Evolutionary conservation across 108 stramenopile species (phyloP).

Genomic region (Epithemia pelagica): DNA sequence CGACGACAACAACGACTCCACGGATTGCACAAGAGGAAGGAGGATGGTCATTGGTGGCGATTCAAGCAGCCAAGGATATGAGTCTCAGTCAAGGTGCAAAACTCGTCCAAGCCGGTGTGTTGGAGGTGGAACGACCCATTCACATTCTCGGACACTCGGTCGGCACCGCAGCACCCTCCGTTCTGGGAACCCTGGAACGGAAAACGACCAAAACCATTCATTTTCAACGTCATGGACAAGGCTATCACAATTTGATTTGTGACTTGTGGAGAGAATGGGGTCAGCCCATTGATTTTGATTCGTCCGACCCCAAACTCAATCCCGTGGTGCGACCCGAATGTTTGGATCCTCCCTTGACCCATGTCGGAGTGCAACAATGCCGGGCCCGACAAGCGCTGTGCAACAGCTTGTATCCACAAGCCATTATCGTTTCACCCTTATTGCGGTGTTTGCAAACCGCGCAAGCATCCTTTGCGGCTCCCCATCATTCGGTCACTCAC

Average conservation of each 20-base stretch:
- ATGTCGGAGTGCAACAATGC: constrained; percentile 37
- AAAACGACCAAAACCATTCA: constrained; percentile 45
- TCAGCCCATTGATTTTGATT: constrained; percentile 31
- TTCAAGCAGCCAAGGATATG: constrained; percentile 29
- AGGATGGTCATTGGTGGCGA: constrained; percentile 15
- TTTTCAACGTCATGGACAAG: constrained; percentile 67
- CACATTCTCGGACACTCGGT: constrained; percentile 18
- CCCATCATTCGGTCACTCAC: background rate
- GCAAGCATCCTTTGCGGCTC: constrained; percentile 27
- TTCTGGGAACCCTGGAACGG: background rate
- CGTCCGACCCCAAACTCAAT: constrained; percentile 35
- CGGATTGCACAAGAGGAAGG: too few relatives aligned
- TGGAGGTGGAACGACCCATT: constrained; percentile 23
- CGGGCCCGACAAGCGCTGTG: constrained; percentile 14
- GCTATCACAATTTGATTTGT: constrained; percentile 58
- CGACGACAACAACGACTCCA: too few relatives aligned
- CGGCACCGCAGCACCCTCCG: constrained; percentile 1
- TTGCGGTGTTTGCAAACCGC: constrained; percentile 54
- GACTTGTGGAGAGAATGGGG: constrained; percentile 40
- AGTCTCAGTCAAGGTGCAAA: constrained; percentile 24
- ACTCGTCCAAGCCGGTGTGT: constrained; percentile 22
- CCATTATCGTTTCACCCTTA: constrained; percentile 49
- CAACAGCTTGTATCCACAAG: constrained; percentile 20
- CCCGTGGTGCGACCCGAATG: constrained; percentile 47
- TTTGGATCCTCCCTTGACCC: constrained; percentile 53